phyloP scores from a whole-genome alignment of 2,329 filamentous ascomycete genomes.

The Colletotrichum chrysophilum region DNA sequence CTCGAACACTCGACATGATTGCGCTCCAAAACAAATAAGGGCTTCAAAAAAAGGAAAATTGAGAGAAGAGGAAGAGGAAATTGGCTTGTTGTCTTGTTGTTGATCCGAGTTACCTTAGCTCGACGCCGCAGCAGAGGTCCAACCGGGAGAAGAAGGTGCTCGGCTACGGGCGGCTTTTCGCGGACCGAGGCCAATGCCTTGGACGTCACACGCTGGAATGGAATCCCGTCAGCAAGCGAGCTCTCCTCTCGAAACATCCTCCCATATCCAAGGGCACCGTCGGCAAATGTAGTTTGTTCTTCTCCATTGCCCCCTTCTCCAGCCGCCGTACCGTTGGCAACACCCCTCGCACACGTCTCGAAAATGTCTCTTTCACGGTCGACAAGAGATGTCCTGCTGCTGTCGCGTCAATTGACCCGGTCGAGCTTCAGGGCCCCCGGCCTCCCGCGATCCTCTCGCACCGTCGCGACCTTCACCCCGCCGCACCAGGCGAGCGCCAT shows the following conservation, averaged over 20 bases:
- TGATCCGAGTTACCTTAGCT: constrained; percentile 13
- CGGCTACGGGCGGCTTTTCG: constrained; percentile 50
- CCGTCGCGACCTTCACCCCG: constrained; percentile 78
- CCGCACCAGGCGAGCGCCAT: constrained; percentile 83
- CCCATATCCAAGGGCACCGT: constrained; percentile 23
- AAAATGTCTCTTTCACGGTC: constrained; percentile 54
- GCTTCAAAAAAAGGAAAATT: background rate
- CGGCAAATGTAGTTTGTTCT: constrained; percentile 24
- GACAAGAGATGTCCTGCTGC: constrained; percentile 47
- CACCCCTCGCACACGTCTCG: background rate
- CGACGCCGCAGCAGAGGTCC: constrained; percentile 21
- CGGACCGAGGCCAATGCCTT: constrained; percentile 36
- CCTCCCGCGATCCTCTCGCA: constrained; percentile 35
- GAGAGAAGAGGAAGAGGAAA: constrained; percentile 11
- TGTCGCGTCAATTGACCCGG: constrained; percentile 46
- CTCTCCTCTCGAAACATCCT: constrained; percentile 4
- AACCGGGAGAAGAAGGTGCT: constrained; percentile 18
- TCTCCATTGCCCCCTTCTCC: background rate
- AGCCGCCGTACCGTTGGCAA: constrained; percentile 22
- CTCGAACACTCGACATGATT: constrained; percentile 46
- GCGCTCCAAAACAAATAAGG: background rate
- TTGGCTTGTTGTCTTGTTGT: background rate
- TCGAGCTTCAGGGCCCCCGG: constrained; percentile 28
- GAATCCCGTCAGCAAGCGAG: constrained; percentile 23
- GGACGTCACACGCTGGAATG: constrained; percentile 18